Percentiles rank a stretch among this genome's conserved stretches.
phyloP scores from a whole-genome alignment of 352 stramenopile species.

The Nothophytophthora sp. region DNA sequence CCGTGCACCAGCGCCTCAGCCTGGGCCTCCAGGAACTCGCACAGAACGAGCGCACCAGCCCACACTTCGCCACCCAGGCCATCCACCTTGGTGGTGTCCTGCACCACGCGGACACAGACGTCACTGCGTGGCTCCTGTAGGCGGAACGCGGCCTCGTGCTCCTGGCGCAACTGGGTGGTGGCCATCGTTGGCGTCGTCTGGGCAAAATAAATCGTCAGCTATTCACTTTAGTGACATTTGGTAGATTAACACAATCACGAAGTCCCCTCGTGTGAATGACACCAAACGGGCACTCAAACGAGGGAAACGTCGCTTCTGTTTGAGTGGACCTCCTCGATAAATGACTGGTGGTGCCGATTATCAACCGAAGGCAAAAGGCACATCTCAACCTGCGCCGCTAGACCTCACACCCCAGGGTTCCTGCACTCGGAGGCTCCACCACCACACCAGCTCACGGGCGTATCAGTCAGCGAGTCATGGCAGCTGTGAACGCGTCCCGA shows the following conservation, averaged over 20 bases:
- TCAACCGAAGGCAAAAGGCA: neutral
- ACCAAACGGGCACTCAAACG: neutral
- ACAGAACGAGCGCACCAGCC: slow-evolving; percentile 55
- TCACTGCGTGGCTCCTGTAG: slow-evolving; percentile 8
- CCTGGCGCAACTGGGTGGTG: slow-evolving; percentile 16
- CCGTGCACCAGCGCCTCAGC: slow-evolving; percentile 18
- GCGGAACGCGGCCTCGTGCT: slow-evolving; percentile 39
- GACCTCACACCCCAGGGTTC: too few relatives aligned
- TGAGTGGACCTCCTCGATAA: slow-evolving; percentile 1
- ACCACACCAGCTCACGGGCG: neutral
- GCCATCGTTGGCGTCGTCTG: slow-evolving; percentile 6
- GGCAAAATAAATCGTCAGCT: neutral
- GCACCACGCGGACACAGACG: slow-evolving; percentile 37
- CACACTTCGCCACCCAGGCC: slow-evolving; percentile 61
- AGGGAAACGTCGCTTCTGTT: too few relatives aligned
- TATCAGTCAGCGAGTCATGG: slow-evolving; percentile 29
- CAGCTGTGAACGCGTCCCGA: slow-evolving; percentile 72
- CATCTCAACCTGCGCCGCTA: too few relatives aligned
- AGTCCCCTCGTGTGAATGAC: too few relatives aligned
- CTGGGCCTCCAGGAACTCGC: slow-evolving; percentile 43
- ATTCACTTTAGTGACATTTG: neutral
- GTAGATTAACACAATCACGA: too few relatives aligned
- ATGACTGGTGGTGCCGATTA: slow-evolving; percentile 24
- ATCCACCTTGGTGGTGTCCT: slow-evolving; percentile 57
- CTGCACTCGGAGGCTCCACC: too few relatives aligned